These are phyloP conservation scores for Monosporozyma unispora DNA, from an alignment of 805 yeast genomes.

Conservation along the genomic window DNA sequence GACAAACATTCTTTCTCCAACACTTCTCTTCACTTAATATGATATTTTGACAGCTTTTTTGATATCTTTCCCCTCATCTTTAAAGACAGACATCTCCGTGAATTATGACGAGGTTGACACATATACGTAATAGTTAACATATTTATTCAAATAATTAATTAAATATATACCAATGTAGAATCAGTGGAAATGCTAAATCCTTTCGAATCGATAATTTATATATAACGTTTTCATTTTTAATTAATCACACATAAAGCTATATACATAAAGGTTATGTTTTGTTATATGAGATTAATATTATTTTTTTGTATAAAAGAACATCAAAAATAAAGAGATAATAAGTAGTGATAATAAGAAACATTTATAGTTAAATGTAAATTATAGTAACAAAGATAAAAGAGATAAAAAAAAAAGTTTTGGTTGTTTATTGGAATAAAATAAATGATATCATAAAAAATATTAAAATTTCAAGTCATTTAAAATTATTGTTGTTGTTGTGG, in stretches of 20 bases:
- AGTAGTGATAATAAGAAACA: neutral
- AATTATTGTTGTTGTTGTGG: slow-evolving; percentile 3
- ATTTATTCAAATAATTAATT: no score
- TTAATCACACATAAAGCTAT: no score
- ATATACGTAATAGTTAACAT: no score
- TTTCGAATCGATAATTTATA: neutral
- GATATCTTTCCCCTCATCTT: no score
- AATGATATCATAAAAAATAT: neutral
- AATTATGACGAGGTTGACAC: no score
- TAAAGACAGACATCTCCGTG: no score
- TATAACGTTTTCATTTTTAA: neutral
- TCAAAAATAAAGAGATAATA: neutral
- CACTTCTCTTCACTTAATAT: no score
- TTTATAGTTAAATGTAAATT: neutral
- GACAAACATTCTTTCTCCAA: no score
- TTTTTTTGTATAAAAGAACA: neutral
- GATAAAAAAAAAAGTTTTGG: neutral
- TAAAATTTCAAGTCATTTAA: neutral
- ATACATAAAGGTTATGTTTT: neutral
- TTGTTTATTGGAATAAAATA: neutral
- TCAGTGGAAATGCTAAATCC: neutral
- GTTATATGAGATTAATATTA: neutral
- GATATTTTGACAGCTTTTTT: no score
- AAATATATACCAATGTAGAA: no score
- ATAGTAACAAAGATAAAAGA: neutral